Evolutionary conservation across 2,329 filamentous ascomycete genomes (phyloP).

Genomic region (Pseudocercospora crystallina): DNA sequence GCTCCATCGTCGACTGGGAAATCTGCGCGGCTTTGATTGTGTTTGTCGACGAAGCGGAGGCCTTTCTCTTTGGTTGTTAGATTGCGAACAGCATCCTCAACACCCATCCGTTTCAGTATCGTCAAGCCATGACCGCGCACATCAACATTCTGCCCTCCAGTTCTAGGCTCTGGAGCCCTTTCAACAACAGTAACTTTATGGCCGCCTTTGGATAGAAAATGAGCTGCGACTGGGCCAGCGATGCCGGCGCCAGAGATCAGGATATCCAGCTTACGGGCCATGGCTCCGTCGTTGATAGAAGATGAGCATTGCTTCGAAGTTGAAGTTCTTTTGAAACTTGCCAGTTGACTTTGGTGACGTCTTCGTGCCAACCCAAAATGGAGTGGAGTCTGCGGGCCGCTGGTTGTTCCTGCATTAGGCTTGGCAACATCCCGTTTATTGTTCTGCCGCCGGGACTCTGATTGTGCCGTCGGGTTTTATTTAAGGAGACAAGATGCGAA

Average conservation of each 20-base stretch:
- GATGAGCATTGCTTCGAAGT: too few relatives aligned
- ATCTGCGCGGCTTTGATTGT: conserved; percentile 22
- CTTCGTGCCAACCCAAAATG: too few relatives aligned
- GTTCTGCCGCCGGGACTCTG: too few relatives aligned
- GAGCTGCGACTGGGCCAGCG: conserved; percentile 32
- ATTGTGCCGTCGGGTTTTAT: too few relatives aligned
- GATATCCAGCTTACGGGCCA: neutral
- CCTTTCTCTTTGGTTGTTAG: conserved; percentile 27
- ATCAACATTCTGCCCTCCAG: conserved; percentile 32
- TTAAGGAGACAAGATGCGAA: too few relatives aligned
- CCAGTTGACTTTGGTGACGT: too few relatives aligned
- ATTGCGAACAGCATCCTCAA: conserved; percentile 23
- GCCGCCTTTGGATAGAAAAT: conserved; percentile 36
- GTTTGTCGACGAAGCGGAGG: conserved; percentile 25
- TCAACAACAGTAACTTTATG: conserved; percentile 39
- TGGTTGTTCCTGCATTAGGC: too few relatives aligned
- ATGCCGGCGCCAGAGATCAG: conserved; percentile 7
- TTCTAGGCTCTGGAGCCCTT: conserved; percentile 18
- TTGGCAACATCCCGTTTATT: too few relatives aligned
- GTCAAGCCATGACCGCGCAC: conserved; percentile 29
- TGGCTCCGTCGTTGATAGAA: neutral
- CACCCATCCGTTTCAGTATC: conserved; percentile 29
- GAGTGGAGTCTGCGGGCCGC: too few relatives aligned
- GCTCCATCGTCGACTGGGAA: conserved; percentile 26
- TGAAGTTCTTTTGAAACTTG: too few relatives aligned